A percentile compares a stretch with the other conserved stretches of the same genome.
These are phyloP conservation scores for Gautieria morchelliformis DNA, from an alignment of 768 basidiomycete species.

Conservation along the genomic window DNA sequence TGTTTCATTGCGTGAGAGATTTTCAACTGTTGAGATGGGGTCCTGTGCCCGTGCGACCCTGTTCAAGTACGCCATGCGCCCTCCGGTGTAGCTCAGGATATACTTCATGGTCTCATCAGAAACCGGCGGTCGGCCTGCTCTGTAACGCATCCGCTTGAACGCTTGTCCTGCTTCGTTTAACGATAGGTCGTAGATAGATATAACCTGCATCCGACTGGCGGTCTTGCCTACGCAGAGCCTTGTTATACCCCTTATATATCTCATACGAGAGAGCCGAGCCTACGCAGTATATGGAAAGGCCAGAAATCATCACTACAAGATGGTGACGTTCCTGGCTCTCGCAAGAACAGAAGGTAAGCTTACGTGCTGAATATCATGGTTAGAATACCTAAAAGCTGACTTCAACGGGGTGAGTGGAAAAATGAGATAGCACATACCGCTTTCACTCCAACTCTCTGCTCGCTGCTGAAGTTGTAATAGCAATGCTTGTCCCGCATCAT, in stretches of 20 bases:
- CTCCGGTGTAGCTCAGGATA: constrained; percentile 59
- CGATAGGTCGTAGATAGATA: constrained; percentile 65
- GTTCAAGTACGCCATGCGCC: constrained; percentile 69
- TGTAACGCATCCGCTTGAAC: constrained; percentile 40
- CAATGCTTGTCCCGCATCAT: constrained; percentile 67
- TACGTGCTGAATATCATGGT: constrained; percentile 75
- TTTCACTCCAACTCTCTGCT: constrained; percentile 79
- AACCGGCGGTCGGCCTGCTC: constrained; percentile 24
- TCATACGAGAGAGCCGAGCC: constrained; percentile 16
- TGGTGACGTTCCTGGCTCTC: background rate
- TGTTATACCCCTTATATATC: constrained; percentile 8
- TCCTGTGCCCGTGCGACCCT: constrained; percentile 53
- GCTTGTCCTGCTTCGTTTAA: constrained; percentile 49
- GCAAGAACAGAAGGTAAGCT: constrained; percentile 15
- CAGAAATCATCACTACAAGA: constrained; percentile 69
- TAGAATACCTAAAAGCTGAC: constrained; percentile 42
- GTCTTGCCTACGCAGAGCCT: constrained; percentile 39
- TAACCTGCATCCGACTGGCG: constrained; percentile 69
- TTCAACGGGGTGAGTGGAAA: constrained; percentile 6
- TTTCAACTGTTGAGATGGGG: constrained; percentile 53
- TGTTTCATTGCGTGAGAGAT: constrained; percentile 63
- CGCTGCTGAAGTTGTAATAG: constrained; percentile 81
- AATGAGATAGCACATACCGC: constrained; percentile 35
- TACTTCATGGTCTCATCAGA: constrained; percentile 32
- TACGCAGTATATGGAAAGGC: constrained; percentile 62